A percentile compares a stretch with the other conserved stretches of the same genome.
These are phyloP conservation scores for Chlorella sp. DNA, from an alignment of 139 green algal genomes.

Conservation along the genomic window DNA sequence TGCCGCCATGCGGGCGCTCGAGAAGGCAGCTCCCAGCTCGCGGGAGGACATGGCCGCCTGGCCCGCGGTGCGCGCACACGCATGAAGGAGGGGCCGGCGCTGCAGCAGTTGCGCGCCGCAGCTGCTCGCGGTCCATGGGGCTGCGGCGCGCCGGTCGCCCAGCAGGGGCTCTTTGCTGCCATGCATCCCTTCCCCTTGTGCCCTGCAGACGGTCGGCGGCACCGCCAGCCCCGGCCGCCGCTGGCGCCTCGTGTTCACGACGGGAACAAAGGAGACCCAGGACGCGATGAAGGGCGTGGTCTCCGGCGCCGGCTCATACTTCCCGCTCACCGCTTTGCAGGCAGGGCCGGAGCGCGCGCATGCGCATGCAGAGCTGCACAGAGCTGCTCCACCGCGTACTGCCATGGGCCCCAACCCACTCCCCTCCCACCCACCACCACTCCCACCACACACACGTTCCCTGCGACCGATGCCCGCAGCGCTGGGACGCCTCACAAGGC, in stretches of 20 bases:
- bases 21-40: conserved; percentile 18
- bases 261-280: conserved; percentile 26
- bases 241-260: conserved; percentile 54
- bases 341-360: not conserved
- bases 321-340: conserved; percentile 36
- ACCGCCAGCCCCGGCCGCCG: conserved; percentile 29
- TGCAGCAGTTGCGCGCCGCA: too few relatives aligned
- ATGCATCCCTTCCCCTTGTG: not conserved
- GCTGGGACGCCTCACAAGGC: conserved; percentile 36
- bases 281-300: conserved; percentile 26
- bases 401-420: too few relatives aligned
- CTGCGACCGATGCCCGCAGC: too few relatives aligned
- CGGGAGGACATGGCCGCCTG: not conserved
- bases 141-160: not conserved
- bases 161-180: too few relatives aligned
- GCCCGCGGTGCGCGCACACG: not conserved
- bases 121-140: too few relatives aligned
- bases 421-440: too few relatives aligned
- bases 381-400: too few relatives aligned
- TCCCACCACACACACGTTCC: too few relatives aligned
- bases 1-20: conserved; percentile 23
- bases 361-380: too few relatives aligned
- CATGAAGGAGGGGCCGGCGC: too few relatives aligned
- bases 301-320: conserved; percentile 40
- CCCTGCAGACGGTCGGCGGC: conserved; percentile 20